Conservation (phyloP, 2,329 filamentous ascomycete genomes). For the Paecilomyces sp. region DNA sequence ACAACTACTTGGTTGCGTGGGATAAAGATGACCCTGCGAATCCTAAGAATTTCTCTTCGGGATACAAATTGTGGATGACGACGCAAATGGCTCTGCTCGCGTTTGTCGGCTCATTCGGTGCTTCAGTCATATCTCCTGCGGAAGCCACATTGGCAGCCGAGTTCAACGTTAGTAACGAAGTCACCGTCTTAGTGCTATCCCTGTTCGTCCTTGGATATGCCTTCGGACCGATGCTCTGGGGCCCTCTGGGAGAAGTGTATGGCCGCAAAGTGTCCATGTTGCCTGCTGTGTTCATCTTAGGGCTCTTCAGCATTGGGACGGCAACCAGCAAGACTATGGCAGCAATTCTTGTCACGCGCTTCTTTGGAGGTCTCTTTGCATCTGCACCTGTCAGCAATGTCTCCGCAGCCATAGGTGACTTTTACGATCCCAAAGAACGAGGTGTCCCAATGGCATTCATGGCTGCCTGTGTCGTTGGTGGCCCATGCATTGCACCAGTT, state of each 20-base stretch:
- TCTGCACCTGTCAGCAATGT: conserved; percentile 38
- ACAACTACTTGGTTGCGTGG: background rate
- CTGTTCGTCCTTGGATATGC: conserved; percentile 1
- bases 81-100: conserved; percentile 5
- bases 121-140: conserved; percentile 4
- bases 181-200: background rate
- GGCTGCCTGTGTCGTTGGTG: conserved; percentile 33
- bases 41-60: conserved; percentile 2
- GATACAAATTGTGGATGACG: conserved; percentile 2
- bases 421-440: conserved; percentile 30
- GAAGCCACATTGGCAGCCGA: background rate
- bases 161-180: background rate
- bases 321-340: conserved; percentile 31
- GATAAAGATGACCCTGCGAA: background rate
- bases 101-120: conserved; percentile 2
- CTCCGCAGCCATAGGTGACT: conserved; percentile 37
- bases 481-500: conserved; percentile 36
- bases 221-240: conserved; percentile 25
- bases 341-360: conserved; percentile 34
- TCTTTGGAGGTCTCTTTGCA: conserved; percentile 40
- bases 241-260: conserved; percentile 38
- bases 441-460: conserved; percentile 28
- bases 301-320: conserved; percentile 40
- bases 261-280: conserved; percentile 40
- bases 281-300: conserved; percentile 35